Base-by-base conservation (phyloP, 2,329 filamentous ascomycete genomes). In the Pseudocercospora eumusae region DNA sequence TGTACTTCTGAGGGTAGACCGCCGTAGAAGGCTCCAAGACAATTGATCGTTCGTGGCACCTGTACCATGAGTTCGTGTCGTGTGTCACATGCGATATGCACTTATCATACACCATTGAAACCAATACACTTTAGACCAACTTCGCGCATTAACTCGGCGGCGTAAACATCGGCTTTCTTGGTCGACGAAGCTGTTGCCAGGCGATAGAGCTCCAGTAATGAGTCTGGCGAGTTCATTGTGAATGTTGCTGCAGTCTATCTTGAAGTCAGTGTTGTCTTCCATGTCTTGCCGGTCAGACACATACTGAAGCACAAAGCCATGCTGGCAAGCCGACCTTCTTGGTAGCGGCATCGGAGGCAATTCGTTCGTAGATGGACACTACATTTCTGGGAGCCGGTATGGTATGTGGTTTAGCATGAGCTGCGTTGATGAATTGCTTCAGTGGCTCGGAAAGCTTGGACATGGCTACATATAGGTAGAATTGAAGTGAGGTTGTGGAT, bases 21-120 rank as follows among this genome's bases (percentile, higher is more conserved):
- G 42, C 82, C 80, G 69, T 84, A 82, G 80, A 93, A 92, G 23
- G 86, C 86, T 70, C 87, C 88, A 1, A 96, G 86, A 70, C 85
- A 88, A 81, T 95, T 95, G 79, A 95, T 95, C 25, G 88, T 89
- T 67, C 91, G 88, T 1, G 91, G 91, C 69, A 95, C 91, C 76
- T 84, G 78, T 13, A 27, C 0, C 15, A 25, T 59, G 15, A 59
- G 31, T 33, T 13, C 9, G 11, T 31, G 25, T 52, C 4, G 3
- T 40, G 4, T 11, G 31, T 28, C 6, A 4, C 21, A 31, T 1
- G 2, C 9, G 21, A 52, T n/a, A 11, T 52, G 28, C 66, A 10
- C 79, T 75, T 64, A n/a, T n/a, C n/a, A n/a, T n/a, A 82, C 80
- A 66, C 89, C 89, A 78, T 91, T 91, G 82, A 92, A 90, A 61